These are phyloP conservation scores for Dorcoceras hygrometricum DNA, from an alignment of 257 asterid genomes.

Conservation along the genomic window DNA sequence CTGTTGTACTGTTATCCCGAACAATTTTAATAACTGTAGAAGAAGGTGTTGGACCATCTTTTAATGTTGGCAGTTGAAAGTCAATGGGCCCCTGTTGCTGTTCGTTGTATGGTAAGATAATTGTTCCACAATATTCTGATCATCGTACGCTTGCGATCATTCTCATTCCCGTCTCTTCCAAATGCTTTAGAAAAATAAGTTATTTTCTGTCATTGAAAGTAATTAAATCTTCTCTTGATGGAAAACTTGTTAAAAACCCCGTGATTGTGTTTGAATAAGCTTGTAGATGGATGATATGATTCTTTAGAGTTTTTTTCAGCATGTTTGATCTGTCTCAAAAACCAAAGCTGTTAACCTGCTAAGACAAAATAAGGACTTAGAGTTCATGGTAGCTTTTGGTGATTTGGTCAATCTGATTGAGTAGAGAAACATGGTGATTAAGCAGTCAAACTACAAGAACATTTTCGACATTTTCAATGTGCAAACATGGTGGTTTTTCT, in stretches of 20 bases:
- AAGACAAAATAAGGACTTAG: too few species aligned
- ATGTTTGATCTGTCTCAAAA: not conserved
- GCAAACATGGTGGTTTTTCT: not conserved
- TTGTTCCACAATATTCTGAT: constrained; percentile 15
- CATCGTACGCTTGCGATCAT: not conserved
- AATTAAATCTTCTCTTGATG: not conserved
- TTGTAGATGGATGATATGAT: constrained; percentile 5
- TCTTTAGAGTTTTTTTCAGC: not conserved
- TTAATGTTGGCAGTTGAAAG: constrained; percentile 93
- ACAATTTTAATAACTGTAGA: constrained; percentile 46
- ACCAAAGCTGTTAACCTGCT: too few species aligned
- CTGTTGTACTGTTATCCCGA: constrained; percentile 9
- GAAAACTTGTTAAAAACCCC: not conserved
- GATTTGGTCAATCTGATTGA: not conserved
- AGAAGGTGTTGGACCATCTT: constrained; percentile 76
- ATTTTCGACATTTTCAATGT: not conserved
- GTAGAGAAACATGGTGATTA: not conserved
- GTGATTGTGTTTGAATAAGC: constrained; percentile 5
- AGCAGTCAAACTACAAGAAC: constrained; percentile 3
- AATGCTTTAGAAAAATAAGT: too few species aligned
- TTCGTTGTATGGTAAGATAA: constrained; percentile 76
- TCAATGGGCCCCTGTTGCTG: constrained; percentile 95
- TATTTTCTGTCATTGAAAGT: not conserved
- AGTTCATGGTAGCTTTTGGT: not conserved
- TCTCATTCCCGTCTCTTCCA: not conserved